phyloP scores from a whole-genome alignment of 495 filamentous ascomycete species.

The Trypethelium eluteriae region DNA sequence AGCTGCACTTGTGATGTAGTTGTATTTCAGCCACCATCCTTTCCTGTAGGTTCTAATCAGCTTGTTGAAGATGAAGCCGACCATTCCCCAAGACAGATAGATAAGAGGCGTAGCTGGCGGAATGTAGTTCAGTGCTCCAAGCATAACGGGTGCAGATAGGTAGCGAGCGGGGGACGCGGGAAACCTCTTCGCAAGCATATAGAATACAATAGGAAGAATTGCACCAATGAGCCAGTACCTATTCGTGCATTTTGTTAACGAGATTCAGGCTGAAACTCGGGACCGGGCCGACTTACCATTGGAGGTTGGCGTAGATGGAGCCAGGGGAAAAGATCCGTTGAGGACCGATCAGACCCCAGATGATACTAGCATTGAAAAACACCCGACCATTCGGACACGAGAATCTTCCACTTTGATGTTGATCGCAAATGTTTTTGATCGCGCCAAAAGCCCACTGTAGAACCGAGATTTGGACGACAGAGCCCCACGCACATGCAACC shows the following conservation, averaged over 20 bases:
- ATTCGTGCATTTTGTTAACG: not conserved
- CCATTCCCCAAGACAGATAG: constrained; percentile 56
- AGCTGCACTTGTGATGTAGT: constrained; percentile 61
- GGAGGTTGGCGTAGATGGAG: constrained; percentile 59
- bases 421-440: constrained; percentile 69
- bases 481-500: constrained; percentile 52
- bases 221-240: constrained; percentile 46
- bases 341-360: constrained; percentile 83
- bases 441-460: constrained; percentile 83
- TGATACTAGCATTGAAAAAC: constrained; percentile 82
- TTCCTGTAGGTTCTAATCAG: constrained; percentile 52
- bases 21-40: constrained; percentile 73
- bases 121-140: constrained; percentile 41
- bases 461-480: constrained; percentile 71
- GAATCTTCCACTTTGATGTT: constrained; percentile 72
- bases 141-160: constrained; percentile 47
- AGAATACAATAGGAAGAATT: constrained; percentile 43
- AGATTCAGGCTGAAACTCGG: not conserved
- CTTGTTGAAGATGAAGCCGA: constrained; percentile 61
- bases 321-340: constrained; percentile 64
- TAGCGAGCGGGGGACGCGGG: constrained; percentile 39
- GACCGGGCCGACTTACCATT: constrained; percentile 46
- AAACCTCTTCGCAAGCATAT: constrained; percentile 40
- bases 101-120: constrained; percentile 49
- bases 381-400: constrained; percentile 81